Evolutionary conservation across 768 basidiomycete genomes (phyloP).

Genomic region (Pleurotus platypus): DNA sequence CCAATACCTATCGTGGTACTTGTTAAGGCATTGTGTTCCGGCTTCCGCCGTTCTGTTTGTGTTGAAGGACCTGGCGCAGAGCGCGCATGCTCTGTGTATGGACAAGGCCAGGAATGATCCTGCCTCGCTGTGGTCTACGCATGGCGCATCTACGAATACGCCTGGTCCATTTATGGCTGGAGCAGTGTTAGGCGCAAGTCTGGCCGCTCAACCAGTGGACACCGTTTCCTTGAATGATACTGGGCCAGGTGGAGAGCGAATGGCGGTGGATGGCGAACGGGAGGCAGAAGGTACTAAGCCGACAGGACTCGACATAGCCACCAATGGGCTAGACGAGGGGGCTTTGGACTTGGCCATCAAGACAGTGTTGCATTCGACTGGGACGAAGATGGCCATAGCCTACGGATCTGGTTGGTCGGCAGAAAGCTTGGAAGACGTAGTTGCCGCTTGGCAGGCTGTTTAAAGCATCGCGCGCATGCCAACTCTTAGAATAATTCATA

Average conservation of each 20-base stretch:
- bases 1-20: slow-evolving; percentile 64
- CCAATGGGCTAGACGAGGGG: slow-evolving; percentile 37
- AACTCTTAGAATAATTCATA: no score
- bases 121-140: no score
- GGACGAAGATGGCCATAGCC: slow-evolving; percentile 72
- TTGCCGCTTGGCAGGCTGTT: slow-evolving; percentile 44
- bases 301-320: neutral
- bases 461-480: no score
- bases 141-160: neutral
- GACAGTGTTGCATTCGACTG: slow-evolving; percentile 84
- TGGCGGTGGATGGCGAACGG: neutral
- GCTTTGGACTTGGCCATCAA: slow-evolving; percentile 56
- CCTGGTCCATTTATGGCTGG: neutral
- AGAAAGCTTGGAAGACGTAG: slow-evolving; percentile 62
- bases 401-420: slow-evolving; percentile 74
- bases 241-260: neutral
- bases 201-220: no score
- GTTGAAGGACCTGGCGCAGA: slow-evolving; percentile 56
- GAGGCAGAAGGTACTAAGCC: neutral
- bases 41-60: slow-evolving; percentile 63
- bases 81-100: slow-evolving; percentile 58
- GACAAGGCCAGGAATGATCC: slow-evolving; percentile 41
- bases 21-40: slow-evolving; percentile 66
- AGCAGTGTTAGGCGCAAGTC: no score
- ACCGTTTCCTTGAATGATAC: neutral